Conservation (phyloP, 768 basidiomycete genomes). For the Mycena galericulata region DNA sequence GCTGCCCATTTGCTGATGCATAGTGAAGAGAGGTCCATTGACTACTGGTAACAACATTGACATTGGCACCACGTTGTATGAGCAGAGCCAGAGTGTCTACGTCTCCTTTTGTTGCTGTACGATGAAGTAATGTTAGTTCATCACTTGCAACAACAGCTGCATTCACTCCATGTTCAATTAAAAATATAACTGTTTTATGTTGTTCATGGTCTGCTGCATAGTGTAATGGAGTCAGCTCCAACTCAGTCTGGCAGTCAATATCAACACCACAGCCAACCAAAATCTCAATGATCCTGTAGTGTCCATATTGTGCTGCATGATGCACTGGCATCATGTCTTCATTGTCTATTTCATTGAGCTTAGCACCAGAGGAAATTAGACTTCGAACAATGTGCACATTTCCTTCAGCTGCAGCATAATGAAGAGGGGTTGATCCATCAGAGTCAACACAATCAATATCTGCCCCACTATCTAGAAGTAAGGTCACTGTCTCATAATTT, state of each 20-base stretch:
- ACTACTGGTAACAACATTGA: slow-evolving; percentile 4
- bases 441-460: slow-evolving; percentile 11
- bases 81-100: slow-evolving; percentile 11
- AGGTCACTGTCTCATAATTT: neutral
- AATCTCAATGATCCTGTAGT: slow-evolving; percentile 11
- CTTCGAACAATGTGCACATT: neutral
- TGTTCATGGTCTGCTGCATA: slow-evolving; percentile 23
- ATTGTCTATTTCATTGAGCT: slow-evolving; percentile 4
- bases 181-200: slow-evolving; percentile 17
- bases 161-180: slow-evolving; percentile 28
- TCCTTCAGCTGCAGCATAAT: slow-evolving; percentile 21
- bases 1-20: slow-evolving; percentile 16
- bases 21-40: slow-evolving; percentile 18
- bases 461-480: slow-evolving; percentile 4
- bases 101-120: slow-evolving; percentile 13
- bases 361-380: slow-evolving; percentile 6
- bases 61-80: slow-evolving; percentile 9
- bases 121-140: slow-evolving; percentile 18
- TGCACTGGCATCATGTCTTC: slow-evolving; percentile 26
- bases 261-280: slow-evolving; percentile 14
- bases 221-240: slow-evolving; percentile 17
- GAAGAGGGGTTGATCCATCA: slow-evolving; percentile 19
- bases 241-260: slow-evolving; percentile 13
- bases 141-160: neutral
- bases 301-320: slow-evolving; percentile 29